These are phyloP conservation scores for Gynandropsis gynandra DNA, from an alignment of 345 rosid genomes.

Conservation along the genomic window DNA sequence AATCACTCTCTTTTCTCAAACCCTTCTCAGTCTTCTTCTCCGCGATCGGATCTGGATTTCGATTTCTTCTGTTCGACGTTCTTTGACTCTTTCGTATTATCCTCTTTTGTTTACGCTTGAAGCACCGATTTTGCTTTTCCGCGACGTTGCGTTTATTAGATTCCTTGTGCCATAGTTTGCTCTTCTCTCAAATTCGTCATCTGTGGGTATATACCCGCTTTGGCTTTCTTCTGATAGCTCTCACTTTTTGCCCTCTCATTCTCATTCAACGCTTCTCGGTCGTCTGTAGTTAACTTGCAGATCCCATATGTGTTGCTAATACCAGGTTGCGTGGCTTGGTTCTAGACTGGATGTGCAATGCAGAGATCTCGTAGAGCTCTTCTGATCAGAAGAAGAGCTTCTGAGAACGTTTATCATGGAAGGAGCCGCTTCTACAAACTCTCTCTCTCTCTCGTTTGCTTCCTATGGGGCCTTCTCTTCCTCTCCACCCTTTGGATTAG, in stretches of 20 bases:
- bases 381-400: constrained; percentile 66
- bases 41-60: constrained; percentile 18
- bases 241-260: background rate
- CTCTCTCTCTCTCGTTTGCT: constrained; percentile 63
- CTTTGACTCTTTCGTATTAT: too few species aligned
- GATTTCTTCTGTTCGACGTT: background rate
- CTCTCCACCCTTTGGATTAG: constrained; percentile 61
- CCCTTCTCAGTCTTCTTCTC: background rate
- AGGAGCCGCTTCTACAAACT: constrained; percentile 42
- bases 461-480: constrained; percentile 66
- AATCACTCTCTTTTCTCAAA: constrained; percentile 11
- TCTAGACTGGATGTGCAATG: constrained; percentile 64
- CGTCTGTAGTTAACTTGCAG: background rate
- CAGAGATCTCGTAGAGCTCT: constrained; percentile 75
- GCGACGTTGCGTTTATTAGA: constrained; percentile 2
- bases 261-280: too few species aligned
- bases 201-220: background rate
- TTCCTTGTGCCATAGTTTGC: too few species aligned
- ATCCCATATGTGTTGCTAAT: constrained; percentile 6
- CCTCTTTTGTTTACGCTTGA: too few species aligned
- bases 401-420: constrained; percentile 28
- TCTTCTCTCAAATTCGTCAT: background rate
- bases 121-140: too few species aligned
- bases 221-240: background rate
- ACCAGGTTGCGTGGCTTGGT: constrained; percentile 7